These are phyloP conservation scores for Eremochloa ophiuroides DNA, from an alignment of 176 grass and related monocot species.

Conservation along the genomic window DNA sequence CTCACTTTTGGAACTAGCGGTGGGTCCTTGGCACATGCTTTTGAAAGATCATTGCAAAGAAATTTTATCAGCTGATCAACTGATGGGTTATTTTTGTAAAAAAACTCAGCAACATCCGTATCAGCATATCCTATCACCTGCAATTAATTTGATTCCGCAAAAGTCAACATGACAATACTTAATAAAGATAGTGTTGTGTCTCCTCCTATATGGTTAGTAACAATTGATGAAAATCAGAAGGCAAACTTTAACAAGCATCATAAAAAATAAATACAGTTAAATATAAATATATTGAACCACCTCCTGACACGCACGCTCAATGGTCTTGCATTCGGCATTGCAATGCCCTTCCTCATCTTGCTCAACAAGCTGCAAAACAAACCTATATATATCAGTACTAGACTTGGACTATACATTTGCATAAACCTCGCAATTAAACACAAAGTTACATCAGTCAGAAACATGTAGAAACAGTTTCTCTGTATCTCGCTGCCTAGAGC, in stretches of 20 bases:
- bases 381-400: not conserved
- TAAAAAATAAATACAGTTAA: not conserved
- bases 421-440: not conserved
- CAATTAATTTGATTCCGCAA: not conserved
- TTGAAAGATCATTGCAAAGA: conserved; percentile 85
- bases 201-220: not conserved
- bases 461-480: not conserved
- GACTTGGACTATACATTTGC: not conserved
- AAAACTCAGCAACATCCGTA: conserved; percentile 94
- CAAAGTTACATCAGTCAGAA: not conserved
- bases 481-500: not conserved
- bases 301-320: conserved; percentile 91
- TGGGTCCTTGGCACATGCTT: conserved; percentile 59
- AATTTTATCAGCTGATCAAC: conserved; percentile 64
- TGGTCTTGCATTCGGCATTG: conserved; percentile 91
- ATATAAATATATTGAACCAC: conserved; percentile 30
- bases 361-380: conserved; percentile 74
- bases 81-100: conserved; percentile 70
- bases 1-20: conserved; percentile 81
- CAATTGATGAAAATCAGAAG: not conserved
- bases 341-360: conserved; percentile 92
- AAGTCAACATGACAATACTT: not conserved
- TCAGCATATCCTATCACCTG: conserved; percentile 92
- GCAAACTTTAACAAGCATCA: not conserved
- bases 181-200: not conserved